Evolutionary conservation across 257 asterid species (phyloP).

Genomic region (Solanum chiquidenum): DNA sequence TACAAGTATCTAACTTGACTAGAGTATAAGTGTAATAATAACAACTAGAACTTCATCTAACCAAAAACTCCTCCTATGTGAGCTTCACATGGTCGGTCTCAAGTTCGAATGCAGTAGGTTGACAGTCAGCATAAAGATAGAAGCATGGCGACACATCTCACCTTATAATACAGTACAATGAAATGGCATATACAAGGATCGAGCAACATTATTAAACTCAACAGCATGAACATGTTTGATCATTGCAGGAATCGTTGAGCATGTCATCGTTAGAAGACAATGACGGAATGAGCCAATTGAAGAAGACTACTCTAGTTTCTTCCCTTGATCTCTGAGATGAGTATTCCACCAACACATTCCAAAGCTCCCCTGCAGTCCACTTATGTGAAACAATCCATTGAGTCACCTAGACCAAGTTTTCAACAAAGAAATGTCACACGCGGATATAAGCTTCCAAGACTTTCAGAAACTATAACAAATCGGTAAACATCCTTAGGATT

Average conservation of each 20-base stretch:
- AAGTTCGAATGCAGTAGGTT: not conserved
- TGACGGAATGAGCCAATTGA: slow-evolving; percentile 67
- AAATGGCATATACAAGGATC: not conserved
- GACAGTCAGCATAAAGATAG: not conserved
- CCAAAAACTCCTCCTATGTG: not conserved
- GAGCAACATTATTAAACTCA: not conserved
- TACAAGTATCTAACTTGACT: not conserved
- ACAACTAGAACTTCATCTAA: not conserved
- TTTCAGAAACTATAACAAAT: not conserved
- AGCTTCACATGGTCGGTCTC: not conserved
- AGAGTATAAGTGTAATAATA: not conserved
- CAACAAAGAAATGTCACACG: not conserved
- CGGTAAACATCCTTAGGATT: not conserved
- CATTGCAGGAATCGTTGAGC: slow-evolving; percentile 4
- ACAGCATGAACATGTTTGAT: not conserved
- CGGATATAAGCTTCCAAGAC: not conserved
- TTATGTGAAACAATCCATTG: slow-evolving; percentile 54
- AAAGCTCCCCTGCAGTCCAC: slow-evolving; percentile 83
- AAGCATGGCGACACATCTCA: not conserved
- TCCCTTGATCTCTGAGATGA: slow-evolving; percentile 35
- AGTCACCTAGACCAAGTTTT: slow-evolving; percentile 21
- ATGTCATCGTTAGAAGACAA: slow-evolving; percentile 12
- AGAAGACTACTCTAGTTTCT: slow-evolving; percentile 37
- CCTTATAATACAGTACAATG: not conserved
- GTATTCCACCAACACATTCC: slow-evolving; percentile 63